Evolutionary conservation across 352 stramenopile species (phyloP), one percentile per base, ranked within the genome.

Genomic region (Pythium monospermum): DNA sequence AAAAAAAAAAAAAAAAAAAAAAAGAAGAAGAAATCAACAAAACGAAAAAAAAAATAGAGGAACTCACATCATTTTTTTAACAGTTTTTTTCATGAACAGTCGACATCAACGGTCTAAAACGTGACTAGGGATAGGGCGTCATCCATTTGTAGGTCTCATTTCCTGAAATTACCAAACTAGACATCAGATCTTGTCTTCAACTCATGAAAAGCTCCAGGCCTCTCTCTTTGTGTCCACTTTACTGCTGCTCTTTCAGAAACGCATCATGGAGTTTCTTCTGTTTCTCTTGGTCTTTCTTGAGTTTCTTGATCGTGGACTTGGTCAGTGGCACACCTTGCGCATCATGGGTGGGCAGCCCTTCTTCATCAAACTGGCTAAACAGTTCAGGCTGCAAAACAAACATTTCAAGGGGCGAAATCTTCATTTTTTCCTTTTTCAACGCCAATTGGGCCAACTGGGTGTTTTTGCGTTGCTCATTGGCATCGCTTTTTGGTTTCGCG

Each of bases 341-440:
- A 43, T 79, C 81, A 54, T 94, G 83, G 8, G 83, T 94, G n/a
- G 83, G 83, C 27, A 94, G 36, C 0, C 83, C 80, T 30, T 87
- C 73, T 16, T 57, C 65, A 52, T 87, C 77, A 51, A 89, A 90
- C 45, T 77, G 64, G 32, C 74, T 77, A 62, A 87, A 94, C 40
- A 87, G 64, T 39, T 87, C 68, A 0, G 61, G 55, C 61, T 89
- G 73, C 49, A 59, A 67, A 57, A 80, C 79, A 41, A 93, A 94
- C 73, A 91, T 87, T 6, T 94, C 87, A 36, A 74, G 33, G 26
- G 87, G 83, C 46, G 84, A 71, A 62, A 95, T 69, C 68, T 91
- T 85, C 81, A 97, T 97, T 73, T 92, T 89, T 49, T 94, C 87
- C 63, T 96, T 83, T 73, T 98, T 98, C 43, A 87, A 73, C 52